Evolutionary conservation across 2,329 filamentous ascomycete genomes (phyloP), one percentile per base, ranked within the genome.

Genomic region (Alternaria infectoria): DNA sequence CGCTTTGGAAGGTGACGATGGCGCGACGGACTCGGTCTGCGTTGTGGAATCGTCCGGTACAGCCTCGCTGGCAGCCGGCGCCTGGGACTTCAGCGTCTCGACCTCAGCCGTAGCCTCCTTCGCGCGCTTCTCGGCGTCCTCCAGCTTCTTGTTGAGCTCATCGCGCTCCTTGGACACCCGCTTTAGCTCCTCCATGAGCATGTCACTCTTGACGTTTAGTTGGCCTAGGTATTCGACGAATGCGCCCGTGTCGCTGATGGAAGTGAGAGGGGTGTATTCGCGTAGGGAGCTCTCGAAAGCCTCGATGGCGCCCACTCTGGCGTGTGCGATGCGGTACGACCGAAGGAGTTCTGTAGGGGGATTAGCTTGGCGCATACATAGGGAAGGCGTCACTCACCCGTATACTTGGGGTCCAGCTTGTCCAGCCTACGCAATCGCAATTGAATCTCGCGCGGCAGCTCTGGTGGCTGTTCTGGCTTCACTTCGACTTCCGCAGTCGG

Each of bases 171-270:
- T 86, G 0, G 93, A 91, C 0, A 98, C 89, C 12, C 93, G 87
- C 81, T 96, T 97, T 60, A 97, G 84, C 80, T 99, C 96, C 49
- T 97, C 91, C 87, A 96, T 90, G 4, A 97, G 90, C 92, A 99
- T 96, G 73, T 97, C 93, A 45, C 90, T 90, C 75, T 96, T 95
- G 57, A 94, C 80, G 65, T 90, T 95, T 44, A 97, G 82, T 79
- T 97, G 93, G 70, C 91, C 93, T 26, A 99, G 85, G 74, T 97
- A 99, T 80, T 98, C 95, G 7, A 93, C 87, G 32, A 99, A 85
- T 3, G 93, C 91, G 57, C 89, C 88, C 0, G 95, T 93, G 63
- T 99, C 96, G 70, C 85, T 86, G 71, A 99, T 97, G 15, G 93
- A 95, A 5, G 92, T 92, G 36, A 98, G 83, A 3, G 96, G 95